A percentile compares a stretch with the other conserved stretches of the same genome.
These are phyloP conservation scores for Thraustochytrium sp. DNA, from an alignment of 352 stramenopile species.

Conservation along the genomic window DNA sequence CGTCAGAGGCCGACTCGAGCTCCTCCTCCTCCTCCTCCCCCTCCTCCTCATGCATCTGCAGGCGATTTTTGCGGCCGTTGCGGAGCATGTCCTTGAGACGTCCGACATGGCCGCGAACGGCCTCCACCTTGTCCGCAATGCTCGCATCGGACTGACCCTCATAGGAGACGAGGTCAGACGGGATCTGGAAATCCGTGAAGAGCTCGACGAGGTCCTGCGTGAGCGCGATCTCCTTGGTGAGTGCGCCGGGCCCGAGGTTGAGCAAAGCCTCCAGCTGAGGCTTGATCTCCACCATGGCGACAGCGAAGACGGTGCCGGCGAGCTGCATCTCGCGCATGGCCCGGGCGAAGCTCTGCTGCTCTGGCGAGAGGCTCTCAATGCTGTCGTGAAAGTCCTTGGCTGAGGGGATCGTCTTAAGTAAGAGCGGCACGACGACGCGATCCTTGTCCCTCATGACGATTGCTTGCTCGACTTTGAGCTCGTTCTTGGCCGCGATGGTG, in stretches of 20 bases:
- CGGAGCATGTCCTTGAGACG: conserved; percentile 58
- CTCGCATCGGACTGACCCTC: conserved; percentile 47
- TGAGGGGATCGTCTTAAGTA: conserved; percentile 62
- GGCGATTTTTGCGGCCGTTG: too few relatives aligned
- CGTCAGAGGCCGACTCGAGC: background rate
- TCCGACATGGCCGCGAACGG: conserved; percentile 58
- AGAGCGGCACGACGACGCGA: conserved; percentile 61
- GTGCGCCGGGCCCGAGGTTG: conserved; percentile 49
- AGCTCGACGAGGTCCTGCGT: conserved; percentile 62
- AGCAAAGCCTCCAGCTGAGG: conserved; percentile 61
- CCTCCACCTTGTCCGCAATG: conserved; percentile 53
- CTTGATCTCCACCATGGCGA: conserved; percentile 63
- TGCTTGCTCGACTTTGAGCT: conserved; percentile 61
- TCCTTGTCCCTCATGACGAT: conserved; percentile 62
- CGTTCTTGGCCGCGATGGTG: conserved; percentile 54
- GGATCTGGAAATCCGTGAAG: conserved; percentile 69
- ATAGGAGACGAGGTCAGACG: conserved; percentile 60
- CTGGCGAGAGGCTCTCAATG: conserved; percentile 62
- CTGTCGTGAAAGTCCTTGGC: conserved; percentile 68
- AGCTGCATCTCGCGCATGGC: conserved; percentile 67
- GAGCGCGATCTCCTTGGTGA: conserved; percentile 62
- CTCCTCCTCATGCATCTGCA: conserved; percentile 52
- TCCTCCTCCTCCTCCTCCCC: background rate
- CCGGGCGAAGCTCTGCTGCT: conserved; percentile 63
- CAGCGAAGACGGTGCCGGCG: conserved; percentile 58